phyloP scores from a whole-genome alignment of 2,329 filamentous ascomycete genomes.

The Nannizziopsis arthrosporioides region DNA sequence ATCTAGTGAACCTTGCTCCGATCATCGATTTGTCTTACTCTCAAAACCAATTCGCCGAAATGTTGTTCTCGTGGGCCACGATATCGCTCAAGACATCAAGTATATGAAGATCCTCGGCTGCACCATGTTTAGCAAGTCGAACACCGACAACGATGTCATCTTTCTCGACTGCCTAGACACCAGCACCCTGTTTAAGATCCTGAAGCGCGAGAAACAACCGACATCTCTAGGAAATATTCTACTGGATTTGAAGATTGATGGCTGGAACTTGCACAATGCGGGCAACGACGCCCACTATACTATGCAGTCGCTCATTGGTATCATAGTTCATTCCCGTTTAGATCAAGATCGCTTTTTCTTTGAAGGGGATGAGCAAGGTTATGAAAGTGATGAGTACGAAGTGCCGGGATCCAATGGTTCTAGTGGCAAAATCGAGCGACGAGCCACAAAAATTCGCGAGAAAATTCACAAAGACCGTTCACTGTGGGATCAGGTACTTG shows the following conservation, averaged over 20 bases:
- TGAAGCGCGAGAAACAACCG: slow-evolving; percentile 43
- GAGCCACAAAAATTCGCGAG: slow-evolving; percentile 15
- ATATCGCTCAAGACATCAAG: slow-evolving; percentile 53
- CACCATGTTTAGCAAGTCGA: slow-evolving; percentile 31
- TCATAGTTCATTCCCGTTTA: slow-evolving; percentile 36
- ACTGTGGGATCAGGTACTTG: slow-evolving; percentile 18
- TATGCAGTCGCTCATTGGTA: slow-evolving; percentile 57
- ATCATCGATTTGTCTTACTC: slow-evolving; percentile 3
- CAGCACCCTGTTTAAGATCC: slow-evolving; percentile 54
- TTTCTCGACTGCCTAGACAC: slow-evolving; percentile 63
- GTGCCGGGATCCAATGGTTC: background rate
- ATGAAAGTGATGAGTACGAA: background rate
- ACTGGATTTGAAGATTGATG: slow-evolving; percentile 49
- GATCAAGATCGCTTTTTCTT: slow-evolving; percentile 2
- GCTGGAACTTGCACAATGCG: slow-evolving; percentile 66
- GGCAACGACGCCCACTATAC: slow-evolving; percentile 79
- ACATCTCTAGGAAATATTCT: slow-evolving; percentile 53
- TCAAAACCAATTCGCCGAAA: slow-evolving; percentile 35
- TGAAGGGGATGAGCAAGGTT: background rate
- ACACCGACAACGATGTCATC: slow-evolving; percentile 22
- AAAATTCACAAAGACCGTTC: slow-evolving; percentile 19
- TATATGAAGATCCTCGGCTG: slow-evolving; percentile 54
- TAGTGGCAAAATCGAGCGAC: slow-evolving; percentile 15
- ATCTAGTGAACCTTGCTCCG: background rate
- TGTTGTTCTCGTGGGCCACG: slow-evolving; percentile 71